Conservation (phyloP, 345 rosid genomes). For the Eucalyptus grandis region DNA sequence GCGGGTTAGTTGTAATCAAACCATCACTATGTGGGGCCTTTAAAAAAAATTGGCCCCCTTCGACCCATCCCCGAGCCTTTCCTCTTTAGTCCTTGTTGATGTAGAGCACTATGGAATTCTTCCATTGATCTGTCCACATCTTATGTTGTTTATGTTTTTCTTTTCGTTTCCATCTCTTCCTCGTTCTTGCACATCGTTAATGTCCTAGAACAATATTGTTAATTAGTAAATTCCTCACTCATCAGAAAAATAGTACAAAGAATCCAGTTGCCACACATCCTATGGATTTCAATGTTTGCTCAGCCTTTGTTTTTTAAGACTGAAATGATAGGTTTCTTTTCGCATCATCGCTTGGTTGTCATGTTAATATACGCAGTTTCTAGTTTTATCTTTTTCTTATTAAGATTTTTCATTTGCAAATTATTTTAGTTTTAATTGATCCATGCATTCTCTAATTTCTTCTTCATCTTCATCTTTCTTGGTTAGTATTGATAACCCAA, state of each 20-base stretch:
- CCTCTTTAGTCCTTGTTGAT: neutral
- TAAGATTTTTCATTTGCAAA: neutral
- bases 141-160: neutral
- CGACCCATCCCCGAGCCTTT: neutral
- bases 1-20: neutral
- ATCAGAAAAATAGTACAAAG: neutral
- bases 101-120: neutral
- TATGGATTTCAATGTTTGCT: neutral
- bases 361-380: neutral
- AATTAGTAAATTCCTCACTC: neutral
- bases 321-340: neutral
- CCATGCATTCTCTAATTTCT: neutral
- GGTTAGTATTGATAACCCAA: neutral
- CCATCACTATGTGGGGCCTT: neutral
- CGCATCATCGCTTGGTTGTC: neutral
- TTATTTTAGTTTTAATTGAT: neutral
- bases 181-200: neutral
- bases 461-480: neutral
- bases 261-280: neutral
- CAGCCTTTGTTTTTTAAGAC: neutral
- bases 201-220: neutral
- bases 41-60: neutral
- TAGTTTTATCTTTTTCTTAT: neutral
- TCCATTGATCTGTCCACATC: neutral
- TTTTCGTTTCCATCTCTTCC: neutral